Percentiles rank a stretch among this genome's conserved stretches.
Conservation (phyloP, 176 grass and related monocot genomes). For the Pontederia paniculata region DNA sequence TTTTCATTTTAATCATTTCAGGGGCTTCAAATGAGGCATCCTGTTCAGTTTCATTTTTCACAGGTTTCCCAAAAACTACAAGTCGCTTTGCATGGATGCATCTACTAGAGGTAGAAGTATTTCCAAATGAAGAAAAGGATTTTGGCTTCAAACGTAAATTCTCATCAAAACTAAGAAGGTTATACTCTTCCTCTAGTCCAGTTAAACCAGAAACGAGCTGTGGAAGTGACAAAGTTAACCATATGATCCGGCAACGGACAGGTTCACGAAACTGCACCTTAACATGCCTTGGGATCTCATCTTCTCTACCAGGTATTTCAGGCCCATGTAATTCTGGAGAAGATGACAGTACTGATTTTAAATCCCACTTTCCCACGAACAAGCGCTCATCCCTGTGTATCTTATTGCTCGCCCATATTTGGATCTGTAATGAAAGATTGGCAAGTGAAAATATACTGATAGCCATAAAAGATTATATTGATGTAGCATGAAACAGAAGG, state of each 20-base stretch:
- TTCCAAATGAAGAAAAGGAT: slow-evolving; percentile 1
- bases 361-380: slow-evolving; percentile 87
- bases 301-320: slow-evolving; percentile 40
- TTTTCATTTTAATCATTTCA: slow-evolving; percentile 74
- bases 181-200: slow-evolving; percentile 42
- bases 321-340: slow-evolving; percentile 59
- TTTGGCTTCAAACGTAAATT: slow-evolving; percentile 38
- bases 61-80: slow-evolving; percentile 62
- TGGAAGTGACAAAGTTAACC: slow-evolving; percentile 64
- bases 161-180: slow-evolving; percentile 69
- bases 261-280: slow-evolving; percentile 75
- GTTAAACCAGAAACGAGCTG: slow-evolving; percentile 29
- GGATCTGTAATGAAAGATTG: slow-evolving; percentile 41
- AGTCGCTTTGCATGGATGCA: slow-evolving; percentile 91
- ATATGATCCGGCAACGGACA: slow-evolving; percentile 77
- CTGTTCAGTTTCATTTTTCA: slow-evolving; percentile 46
- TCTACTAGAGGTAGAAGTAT: slow-evolving; percentile 21
- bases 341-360: slow-evolving; percentile 44
- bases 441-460: slow-evolving; percentile 13
- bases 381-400: slow-evolving; percentile 65
- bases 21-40: slow-evolving; percentile 30
- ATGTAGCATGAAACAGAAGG: slow-evolving; percentile 7
- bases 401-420: slow-evolving; percentile 97
- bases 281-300: slow-evolving; percentile 54
- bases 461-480: slow-evolving; percentile 12